Percentiles rank a stretch among this genome's conserved stretches.
phyloP scores from a whole-genome alignment of 768 basidiomycete genomes.

The Steccherinum ochraceum region DNA sequence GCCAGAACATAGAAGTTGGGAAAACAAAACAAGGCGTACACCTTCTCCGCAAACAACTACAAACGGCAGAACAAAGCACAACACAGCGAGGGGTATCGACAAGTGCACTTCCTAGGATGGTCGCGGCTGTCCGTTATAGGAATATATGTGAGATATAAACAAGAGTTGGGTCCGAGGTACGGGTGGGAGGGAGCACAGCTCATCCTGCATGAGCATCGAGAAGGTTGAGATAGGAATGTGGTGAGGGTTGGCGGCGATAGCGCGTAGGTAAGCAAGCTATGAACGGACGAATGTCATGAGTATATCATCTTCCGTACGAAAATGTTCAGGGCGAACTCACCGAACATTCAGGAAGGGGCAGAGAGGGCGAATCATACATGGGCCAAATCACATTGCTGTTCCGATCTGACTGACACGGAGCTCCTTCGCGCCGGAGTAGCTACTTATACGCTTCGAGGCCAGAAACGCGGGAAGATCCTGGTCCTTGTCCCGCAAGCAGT shows the following conservation, averaged over 20 bases:
- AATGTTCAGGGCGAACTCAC: background rate
- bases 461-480: slow-evolving; percentile 45
- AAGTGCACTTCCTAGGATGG: background rate
- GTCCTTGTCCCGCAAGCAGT: slow-evolving; percentile 49
- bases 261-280: background rate
- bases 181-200: background rate
- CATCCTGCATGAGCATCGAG: background rate
- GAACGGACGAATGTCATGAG: too few relatives aligned
- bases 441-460: slow-evolving; percentile 41
- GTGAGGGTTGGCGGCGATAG: background rate
- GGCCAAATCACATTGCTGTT: background rate
- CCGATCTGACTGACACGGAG: background rate
- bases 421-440: slow-evolving; percentile 17
- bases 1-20: too few relatives aligned
- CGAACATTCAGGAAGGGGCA: background rate
- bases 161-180: too few relatives aligned
- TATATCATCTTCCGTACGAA: too few relatives aligned
- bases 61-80: background rate
- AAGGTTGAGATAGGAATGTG: background rate
- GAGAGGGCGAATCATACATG: background rate
- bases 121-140: background rate
- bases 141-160: background rate
- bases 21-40: background rate
- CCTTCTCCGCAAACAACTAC: too few relatives aligned
- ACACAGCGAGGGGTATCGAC: background rate